Evolutionary conservation across 345 rosid genomes (phyloP).

Genomic region (Eutrema japonicum): DNA sequence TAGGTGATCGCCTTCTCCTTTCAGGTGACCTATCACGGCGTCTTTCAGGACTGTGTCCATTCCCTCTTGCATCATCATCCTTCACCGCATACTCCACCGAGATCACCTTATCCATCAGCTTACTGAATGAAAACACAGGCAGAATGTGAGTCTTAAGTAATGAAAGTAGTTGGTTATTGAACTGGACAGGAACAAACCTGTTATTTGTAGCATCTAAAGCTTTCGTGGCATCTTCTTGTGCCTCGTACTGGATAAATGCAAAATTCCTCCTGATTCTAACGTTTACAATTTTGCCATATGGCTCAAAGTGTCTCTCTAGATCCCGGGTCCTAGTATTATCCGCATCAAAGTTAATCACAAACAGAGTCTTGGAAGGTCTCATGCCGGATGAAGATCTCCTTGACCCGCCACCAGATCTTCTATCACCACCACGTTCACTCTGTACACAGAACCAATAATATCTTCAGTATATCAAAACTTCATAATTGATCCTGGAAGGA

Average conservation of each 20-base stretch:
- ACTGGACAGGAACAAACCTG: conserved; percentile 53
- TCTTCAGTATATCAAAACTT: conserved; percentile 16
- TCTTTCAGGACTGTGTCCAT: conserved; percentile 77
- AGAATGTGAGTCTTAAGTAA: conserved; percentile 1
- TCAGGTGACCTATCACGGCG: conserved; percentile 79
- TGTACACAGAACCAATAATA: conserved; percentile 37
- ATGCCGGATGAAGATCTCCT: conserved; percentile 63
- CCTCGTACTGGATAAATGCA: conserved; percentile 90
- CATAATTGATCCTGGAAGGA: conserved; percentile 55
- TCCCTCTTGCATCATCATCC: conserved; percentile 80
- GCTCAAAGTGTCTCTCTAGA: conserved; percentile 91
- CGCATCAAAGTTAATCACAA: conserved; percentile 95
- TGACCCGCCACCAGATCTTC: conserved; percentile 63
- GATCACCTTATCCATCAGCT: conserved; percentile 84
- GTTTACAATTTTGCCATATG: conserved; percentile 83
- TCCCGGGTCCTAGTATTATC: conserved; percentile 81
- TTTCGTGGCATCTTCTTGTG: conserved; percentile 83
- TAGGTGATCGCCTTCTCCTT: conserved; percentile 74
- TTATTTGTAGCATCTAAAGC: conserved; percentile 84
- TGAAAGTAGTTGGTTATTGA: conserved; percentile 5
- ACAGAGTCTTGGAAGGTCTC: conserved; percentile 90
- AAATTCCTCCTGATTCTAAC: conserved; percentile 96
- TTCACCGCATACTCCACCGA: conserved; percentile 93
- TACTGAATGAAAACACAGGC: conserved; percentile 57
- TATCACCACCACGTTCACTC: conserved; percentile 78